Base-by-base conservation (phyloP, 805 yeast genomes). In the Wickerhamomyces xylosicus region DNA sequence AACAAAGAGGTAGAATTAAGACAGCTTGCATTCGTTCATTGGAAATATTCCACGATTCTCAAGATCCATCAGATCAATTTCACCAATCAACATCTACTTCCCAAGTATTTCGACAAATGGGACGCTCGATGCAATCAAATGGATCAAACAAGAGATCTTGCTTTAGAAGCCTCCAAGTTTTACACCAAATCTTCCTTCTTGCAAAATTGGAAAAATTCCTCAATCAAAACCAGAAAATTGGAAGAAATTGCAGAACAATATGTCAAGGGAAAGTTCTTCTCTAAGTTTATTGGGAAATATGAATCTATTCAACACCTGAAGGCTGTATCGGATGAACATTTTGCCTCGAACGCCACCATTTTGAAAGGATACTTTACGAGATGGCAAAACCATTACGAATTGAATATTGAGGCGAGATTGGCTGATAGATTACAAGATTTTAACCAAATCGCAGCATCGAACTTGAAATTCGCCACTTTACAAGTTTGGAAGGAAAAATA, bases 121-220 rank as follows among this genome's bases (percentile, higher is more conserved):
- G 37, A 32, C 13, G 17, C 31, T 17, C 42, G 27, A 19, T 19
- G 37, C 19, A 25, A 31, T 6, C 35, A 44, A n/a, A 27, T 39
- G 7, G 34, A 36, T 13, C 37, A 41, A 28, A 19, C 46, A 5
- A 6, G 33, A 11, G 48, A 45, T 11, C 17, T 49, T 20, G 36
- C 47, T 28, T 19, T 33, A 3, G 37, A 38, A 13, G 50, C 54
- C 0, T 40, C 37, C 21, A 37, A 40, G 14, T 32, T 46, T 2
- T 53, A 41, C 32, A 40, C 50, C 9, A 46, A 45, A 29, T 35
- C 45, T n/a, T 41, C 47, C 2, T 48, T 31, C 36, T 38, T 53
- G 31, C 48, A 47, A 13, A 41, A 39, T 16, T 52, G 56, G 55
- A 44, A 33, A 11, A 14, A 4, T 2, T 28, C 29, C 2, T 2